Evolutionary conservation across 2,329 filamentous ascomycete genomes (phyloP), one percentile per base, ranked within the genome.

Genomic region (Zopfia rhizophila): DNA sequence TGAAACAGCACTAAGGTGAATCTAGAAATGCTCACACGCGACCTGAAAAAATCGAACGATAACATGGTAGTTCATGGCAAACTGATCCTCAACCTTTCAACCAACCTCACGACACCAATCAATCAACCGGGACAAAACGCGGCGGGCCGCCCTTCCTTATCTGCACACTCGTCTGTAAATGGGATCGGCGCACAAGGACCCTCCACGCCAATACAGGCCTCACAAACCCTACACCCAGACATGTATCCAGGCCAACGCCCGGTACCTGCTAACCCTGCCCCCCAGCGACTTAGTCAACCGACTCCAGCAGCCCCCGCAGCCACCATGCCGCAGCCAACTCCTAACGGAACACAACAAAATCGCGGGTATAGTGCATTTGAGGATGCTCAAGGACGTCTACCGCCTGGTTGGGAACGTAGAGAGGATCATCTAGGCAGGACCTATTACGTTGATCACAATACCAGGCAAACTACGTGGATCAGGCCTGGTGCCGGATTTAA

Each of bases 401-500:
- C 94, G 23, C 86, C 89, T 38, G 94, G 94, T 23, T 99, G 94
- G 93, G 94, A 99, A 75, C 86, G 94, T 44, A 85, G 94, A 45
- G 93, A 97, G 72, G 94, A 99, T 70, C 94, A 97, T 60, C 75
- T 97, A 30, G 93, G 94, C 39, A 84, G 94, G 63, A 97, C 93
- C 16, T 99, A 99, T 70, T 99, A 97, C 69, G 94, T 99, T 39
- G 94, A 99, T 66, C 94, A 97, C 72, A 97, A 97, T 72, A 96
- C 92, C 5, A 83, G 94, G 62, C 93, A 94, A 43, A 99, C 94
- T 1, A 97, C 93, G 60, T 99, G 94, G 94, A 93, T 90, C 60
- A 82, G 94, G 48, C 94, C 94, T 6, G 89, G 90, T n/a, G 81
- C 82, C 27, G 86, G 86, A 49, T 88, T 87, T 63, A 92, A 87